Base-by-base conservation (phyloP, 2,329 filamentous ascomycete species). In the Zasmidium angulare region DNA sequence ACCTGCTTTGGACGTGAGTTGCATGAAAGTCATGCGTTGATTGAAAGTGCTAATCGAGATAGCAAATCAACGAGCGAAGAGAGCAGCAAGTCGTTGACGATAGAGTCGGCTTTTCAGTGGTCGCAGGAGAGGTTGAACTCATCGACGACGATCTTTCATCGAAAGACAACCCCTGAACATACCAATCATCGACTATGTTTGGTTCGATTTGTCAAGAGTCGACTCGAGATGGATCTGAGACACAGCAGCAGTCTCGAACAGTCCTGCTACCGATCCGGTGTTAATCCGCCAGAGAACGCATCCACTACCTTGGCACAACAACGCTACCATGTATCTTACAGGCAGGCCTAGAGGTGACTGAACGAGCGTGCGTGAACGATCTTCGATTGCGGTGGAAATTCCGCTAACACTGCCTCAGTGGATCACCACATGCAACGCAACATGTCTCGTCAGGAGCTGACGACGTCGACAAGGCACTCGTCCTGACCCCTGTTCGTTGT, bases 1-100 rank as follows among this genome's bases (percentile, higher is more conserved):
- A 48, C 56, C 60, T 14, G 60, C 60, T 21, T 26, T 64, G 21
- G 51, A 57, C 49, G 53, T 61, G 14, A 56, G 56, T 53, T 66
- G 69, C 29, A 19, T 26, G 21, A 50, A 4, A 46, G 12, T 43
- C n/a, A 19, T 23, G 46, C 36, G 14, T 10, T 7, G 3, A 19
- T 4, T 9, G 12, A 17, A 21, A 26, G 12, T 19, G 48, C 17
- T 29, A 26, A 23, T 21, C 11, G 11, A 26, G 10, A 21, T 17
- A 50, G 48, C 48, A 50, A 50, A 50, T 50, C 22, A 50, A 29
- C 48, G 48, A 50, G n/a, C 22, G 12, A 29, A 50, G 48, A 21
- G 48, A 50, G 48, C 48, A 50, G 19, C 48, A 26, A 19, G 9
- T 50, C n/a, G 26, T 50, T 3, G 48, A 50, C 6, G 48, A 50